A percentile compares a stretch with the other conserved stretches of the same genome.
Evolutionary conservation across 192 early-diverging fungal species (phyloP).

Genomic region (Chytriomyces sp.): DNA sequence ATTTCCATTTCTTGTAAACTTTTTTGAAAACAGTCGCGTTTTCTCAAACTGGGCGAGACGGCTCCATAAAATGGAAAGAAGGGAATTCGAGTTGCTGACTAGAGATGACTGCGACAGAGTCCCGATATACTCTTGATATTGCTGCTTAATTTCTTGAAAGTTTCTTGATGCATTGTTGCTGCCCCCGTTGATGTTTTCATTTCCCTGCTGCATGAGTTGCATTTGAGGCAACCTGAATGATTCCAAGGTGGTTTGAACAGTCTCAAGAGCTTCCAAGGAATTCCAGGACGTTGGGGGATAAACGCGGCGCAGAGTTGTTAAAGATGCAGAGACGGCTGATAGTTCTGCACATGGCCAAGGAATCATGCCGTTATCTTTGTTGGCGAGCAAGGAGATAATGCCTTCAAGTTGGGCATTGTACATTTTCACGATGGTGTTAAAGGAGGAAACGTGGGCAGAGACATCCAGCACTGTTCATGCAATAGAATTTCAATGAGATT

Average conservation of each 20-base stretch:
- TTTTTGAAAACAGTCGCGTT: not conserved
- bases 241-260: not conserved
- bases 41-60: not conserved
- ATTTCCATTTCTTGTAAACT: not conserved
- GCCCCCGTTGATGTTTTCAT: not conserved
- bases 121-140: slow-evolving; percentile 9
- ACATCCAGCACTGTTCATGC: slow-evolving; percentile 14
- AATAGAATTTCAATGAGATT: not conserved
- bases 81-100: not conserved
- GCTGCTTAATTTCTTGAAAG: not conserved
- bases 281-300: slow-evolving; percentile 31
- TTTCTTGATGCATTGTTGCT: too few relatives aligned
- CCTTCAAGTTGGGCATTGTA: slow-evolving; percentile 18
- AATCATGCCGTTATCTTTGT: not conserved
- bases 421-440: slow-evolving; percentile 18
- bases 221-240: slow-evolving; percentile 16
- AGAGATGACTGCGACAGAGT: not conserved
- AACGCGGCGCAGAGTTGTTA: not conserved
- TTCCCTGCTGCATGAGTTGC: not conserved
- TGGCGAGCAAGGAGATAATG: not conserved
- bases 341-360: slow-evolving; percentile 9
- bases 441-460: not conserved
- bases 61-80: slow-evolving; percentile 1
- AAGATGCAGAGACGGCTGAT: too few relatives aligned
- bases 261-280: not conserved